Evolutionary conservation across 306 rosid species (phyloP), one percentile per base, ranked within the genome.

Genomic region (Cicer cuneatum): DNA sequence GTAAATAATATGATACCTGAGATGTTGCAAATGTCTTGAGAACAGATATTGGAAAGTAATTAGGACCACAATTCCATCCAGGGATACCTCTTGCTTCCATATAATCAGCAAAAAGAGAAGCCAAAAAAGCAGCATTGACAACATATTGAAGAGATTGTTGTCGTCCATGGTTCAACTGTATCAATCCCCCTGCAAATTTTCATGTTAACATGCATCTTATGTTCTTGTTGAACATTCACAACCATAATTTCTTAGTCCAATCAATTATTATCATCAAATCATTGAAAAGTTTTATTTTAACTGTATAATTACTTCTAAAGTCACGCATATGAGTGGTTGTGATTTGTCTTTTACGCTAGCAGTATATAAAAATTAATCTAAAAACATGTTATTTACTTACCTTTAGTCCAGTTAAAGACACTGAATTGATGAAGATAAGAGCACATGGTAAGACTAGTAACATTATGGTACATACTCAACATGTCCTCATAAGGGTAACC

Each of bases 401-500:
- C 91, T 61, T 2, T 41, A 15, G 91, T 85, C 73, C 84, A 75
- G n/a, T 86, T 86, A 54, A 79, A 90, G 78, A 85, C 81, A 4
- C 67, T 43, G 83, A 24, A 90, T 7, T 51, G 59, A 0, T 78
- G 75, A 65, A 90, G 89, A 83, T 88, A 90, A 66, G 90, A 84
- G 66, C 93, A 90, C 96, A 90, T 86, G 54, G 80, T 86, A 35
- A 86, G 90, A 13, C 69, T 15, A 3, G 89, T 85, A 1, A 83
- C 63, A 54, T 88, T 85, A 2, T 90, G 92, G 57, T 86, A 90
- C 90, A 75, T 81, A 3, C 41, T 37, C 56, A 88, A 24, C 89
- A 86, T 86, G 10, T 86, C 89, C 80, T 88, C 90, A 2, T 85
- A 86, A 8, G 96, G 93, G 68, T 72, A 90, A 2, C 93, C 92